Conservation (phyloP, 169 alveolate genomes). For the Cryptosporidium xiaoi region DNA sequence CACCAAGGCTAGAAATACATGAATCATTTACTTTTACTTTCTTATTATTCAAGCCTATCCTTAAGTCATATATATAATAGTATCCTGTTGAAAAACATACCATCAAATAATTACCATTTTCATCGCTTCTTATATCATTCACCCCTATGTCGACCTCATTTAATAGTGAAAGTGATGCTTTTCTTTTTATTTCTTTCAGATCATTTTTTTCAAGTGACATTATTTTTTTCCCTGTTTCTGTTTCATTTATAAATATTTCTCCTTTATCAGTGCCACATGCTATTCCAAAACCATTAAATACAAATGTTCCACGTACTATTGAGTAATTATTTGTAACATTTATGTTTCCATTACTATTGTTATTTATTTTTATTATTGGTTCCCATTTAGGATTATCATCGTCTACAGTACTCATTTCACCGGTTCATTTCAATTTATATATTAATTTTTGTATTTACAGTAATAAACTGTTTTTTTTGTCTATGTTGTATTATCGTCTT, state of each 20-base stretch:
- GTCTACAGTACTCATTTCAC: not conserved
- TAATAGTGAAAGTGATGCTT: not conserved
- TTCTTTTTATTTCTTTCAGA: not conserved
- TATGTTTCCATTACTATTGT: not conserved
- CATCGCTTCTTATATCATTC: conserved; percentile 51
- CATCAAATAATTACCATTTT: conserved; percentile 30
- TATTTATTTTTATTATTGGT: conserved; percentile 25
- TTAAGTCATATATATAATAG: conserved; percentile 24
- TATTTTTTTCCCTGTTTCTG: conserved; percentile 55
- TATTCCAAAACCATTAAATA: conserved; percentile 9
- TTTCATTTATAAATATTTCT: conserved; percentile 12
- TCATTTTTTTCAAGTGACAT: conserved; percentile 16
- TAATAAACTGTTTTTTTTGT: too few relatives aligned
- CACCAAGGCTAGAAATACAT: not conserved
- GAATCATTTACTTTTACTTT: not conserved
- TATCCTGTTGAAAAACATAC: conserved; percentile 46
- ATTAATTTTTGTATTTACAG: not conserved
- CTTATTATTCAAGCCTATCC: not conserved
- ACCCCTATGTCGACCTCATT: conserved; percentile 1
- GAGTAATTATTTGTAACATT: not conserved
- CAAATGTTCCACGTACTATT: conserved; percentile 38
- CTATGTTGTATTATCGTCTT: too few relatives aligned
- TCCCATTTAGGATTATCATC: not conserved
- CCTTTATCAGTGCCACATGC: conserved; percentile 69
- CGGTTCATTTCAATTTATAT: not conserved